Evolutionary conservation across 179 eudicot genomes (phyloP), one percentile per base, ranked within the genome.

Genomic region (Silene coronaria): DNA sequence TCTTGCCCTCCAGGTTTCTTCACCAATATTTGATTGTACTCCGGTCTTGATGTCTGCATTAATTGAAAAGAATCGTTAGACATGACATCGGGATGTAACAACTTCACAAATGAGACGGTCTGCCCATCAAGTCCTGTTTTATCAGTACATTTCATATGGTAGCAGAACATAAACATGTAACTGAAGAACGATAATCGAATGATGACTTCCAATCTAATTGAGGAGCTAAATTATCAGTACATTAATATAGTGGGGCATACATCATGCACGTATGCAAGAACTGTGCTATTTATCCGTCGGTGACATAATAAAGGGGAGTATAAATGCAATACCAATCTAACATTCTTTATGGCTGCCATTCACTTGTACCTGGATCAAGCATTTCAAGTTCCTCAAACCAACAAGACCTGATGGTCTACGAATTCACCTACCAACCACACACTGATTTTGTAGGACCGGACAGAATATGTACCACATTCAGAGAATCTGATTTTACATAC

Each of bases 11-110:
- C 91, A 34, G 91, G 91, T 82, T 89, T 92, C 88, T 90, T 92
- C 84, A 89, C 91, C 70, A 92, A 82, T 76, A 92, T 87, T 75
- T 92, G 93, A 77, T 90, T 92, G 80, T 90, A 92, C 75, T 89
- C 91, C 0, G 96, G 97, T 75, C 93, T 87, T 73, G 96, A 85
- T 10, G 91, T 90, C 94, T 89, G 91, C 84, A 81, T 55, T 59
- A 14, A 62, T 26, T 24, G 67, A 73, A 16, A 71, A 51, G 48
- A 16, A 71, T 46, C 55, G 53, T 19, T 13, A 67, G 42, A 70
- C n/a, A 72, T 30, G 34, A 23, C 46, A 9, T 45, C 42, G 14
- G 48, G 34, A 57, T 46, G 26, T 19, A 30, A 6, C 42, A 34
- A 14, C 1, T 51, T 51, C n/a, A 68, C 22, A 26, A 26, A 42